Evolutionary conservation across 2,329 filamentous ascomycete species (phyloP).

Genomic region (Malbranchea zuffiana): DNA sequence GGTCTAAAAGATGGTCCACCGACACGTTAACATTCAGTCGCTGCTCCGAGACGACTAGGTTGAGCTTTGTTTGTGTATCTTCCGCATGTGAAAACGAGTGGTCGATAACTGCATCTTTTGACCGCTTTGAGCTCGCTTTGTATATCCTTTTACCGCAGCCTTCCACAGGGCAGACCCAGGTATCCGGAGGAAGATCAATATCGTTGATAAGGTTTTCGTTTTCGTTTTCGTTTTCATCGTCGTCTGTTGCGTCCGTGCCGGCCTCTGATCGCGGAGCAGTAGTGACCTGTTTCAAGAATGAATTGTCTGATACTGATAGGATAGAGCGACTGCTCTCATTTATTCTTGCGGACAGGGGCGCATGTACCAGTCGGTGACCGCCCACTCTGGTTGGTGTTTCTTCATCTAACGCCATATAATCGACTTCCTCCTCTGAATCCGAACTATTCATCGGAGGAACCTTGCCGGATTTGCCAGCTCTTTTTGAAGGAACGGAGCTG

Average conservation of each 20-base stretch:
- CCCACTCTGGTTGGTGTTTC: conserved; percentile 27
- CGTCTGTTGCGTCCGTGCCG: conserved; percentile 1
- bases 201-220: not conserved
- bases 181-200: conserved; percentile 20
- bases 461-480: conserved; percentile 33
- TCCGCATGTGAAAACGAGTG: conserved; percentile 27
- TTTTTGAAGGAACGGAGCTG: conserved; percentile 30
- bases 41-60: conserved; percentile 28
- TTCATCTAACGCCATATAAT: conserved; percentile 22
- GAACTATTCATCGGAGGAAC: conserved; percentile 19
- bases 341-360: conserved; percentile 23
- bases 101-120: conserved; percentile 25
- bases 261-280: not conserved
- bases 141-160: conserved; percentile 25
- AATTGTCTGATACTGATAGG: conserved; percentile 20
- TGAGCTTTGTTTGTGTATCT: conserved; percentile 27
- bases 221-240: not conserved
- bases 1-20: conserved; percentile 26
- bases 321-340: conserved; percentile 24
- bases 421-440: conserved; percentile 23
- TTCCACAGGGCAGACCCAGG: conserved; percentile 25
- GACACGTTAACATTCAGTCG: conserved; percentile 24
- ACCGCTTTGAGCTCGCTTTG: conserved; percentile 25
- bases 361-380: conserved; percentile 26
- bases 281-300: not conserved